Percentiles rank a stretch among this genome's conserved stretches.
Evolutionary conservation across 2,329 filamentous ascomycete species (phyloP).

Genomic region (Apiospora hydei): DNA sequence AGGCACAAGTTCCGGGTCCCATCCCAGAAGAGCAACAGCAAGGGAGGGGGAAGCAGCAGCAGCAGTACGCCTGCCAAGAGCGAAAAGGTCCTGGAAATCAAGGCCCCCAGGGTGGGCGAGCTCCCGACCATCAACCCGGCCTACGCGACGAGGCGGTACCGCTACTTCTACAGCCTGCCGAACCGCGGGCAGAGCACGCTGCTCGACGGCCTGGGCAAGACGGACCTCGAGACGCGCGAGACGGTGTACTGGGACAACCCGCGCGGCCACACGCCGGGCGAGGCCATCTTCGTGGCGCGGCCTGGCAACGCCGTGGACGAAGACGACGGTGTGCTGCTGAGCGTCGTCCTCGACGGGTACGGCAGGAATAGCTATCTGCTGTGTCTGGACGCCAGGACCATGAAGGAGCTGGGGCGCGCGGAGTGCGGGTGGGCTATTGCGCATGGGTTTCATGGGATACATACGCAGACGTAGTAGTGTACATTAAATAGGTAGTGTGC

Average conservation of each 20-base stretch:
- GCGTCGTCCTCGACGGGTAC: slow-evolving; percentile 56
- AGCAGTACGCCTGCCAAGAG: slow-evolving; percentile 1
- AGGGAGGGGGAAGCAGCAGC: background rate
- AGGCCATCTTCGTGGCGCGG: slow-evolving; percentile 70
- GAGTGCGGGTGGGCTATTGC: slow-evolving; percentile 50
- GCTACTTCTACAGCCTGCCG: slow-evolving; percentile 66
- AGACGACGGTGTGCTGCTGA: slow-evolving; percentile 69
- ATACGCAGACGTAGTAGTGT: slow-evolving; percentile 32
- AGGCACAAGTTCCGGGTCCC: slow-evolving; percentile 53
- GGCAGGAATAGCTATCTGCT: slow-evolving; percentile 56
- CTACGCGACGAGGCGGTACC: slow-evolving; percentile 59
- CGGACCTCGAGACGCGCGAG: slow-evolving; percentile 62
- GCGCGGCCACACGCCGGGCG: slow-evolving; percentile 70
- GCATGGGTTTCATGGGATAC: slow-evolving; percentile 57
- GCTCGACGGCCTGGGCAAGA: slow-evolving; percentile 70
- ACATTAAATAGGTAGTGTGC: background rate
- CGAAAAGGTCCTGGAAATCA: slow-evolving; percentile 53
- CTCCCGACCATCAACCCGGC: slow-evolving; percentile 71
- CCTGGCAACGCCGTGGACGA: slow-evolving; percentile 55
- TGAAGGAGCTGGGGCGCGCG: slow-evolving; percentile 56
- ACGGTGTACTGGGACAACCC: slow-evolving; percentile 63
- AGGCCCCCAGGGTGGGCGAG: slow-evolving; percentile 64
- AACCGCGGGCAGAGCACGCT: slow-evolving; percentile 66
- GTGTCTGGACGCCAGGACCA: slow-evolving; percentile 51
- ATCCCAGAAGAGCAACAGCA: background rate